phyloP scores from a whole-genome alignment of 768 basidiomycete genomes.

The Daedaleopsis sinensis region DNA sequence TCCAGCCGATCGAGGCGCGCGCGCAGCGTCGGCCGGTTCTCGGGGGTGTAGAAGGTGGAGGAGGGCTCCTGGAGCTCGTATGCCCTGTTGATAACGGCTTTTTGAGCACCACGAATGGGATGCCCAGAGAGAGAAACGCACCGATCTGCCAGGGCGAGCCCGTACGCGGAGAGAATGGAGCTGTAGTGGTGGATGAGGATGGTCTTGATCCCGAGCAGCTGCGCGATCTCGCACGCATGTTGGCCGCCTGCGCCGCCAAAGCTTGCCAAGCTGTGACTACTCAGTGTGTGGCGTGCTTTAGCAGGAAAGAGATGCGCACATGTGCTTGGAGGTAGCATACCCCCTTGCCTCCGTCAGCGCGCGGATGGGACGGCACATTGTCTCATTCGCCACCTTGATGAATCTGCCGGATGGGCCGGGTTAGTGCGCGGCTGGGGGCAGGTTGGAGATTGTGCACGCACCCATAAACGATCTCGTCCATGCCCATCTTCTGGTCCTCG shows the following conservation, averaged over 20 bases:
- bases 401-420: slow-evolving; percentile 52
- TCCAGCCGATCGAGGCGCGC: slow-evolving; percentile 73
- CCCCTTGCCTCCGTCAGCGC: slow-evolving; percentile 90
- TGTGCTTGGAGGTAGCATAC: slow-evolving; percentile 78
- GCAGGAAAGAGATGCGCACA: slow-evolving; percentile 37
- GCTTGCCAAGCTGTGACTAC: slow-evolving; percentile 62
- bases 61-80: slow-evolving; percentile 90
- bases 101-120: background rate
- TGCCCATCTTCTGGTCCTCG: slow-evolving; percentile 55
- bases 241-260: slow-evolving; percentile 93
- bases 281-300: background rate
- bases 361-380: slow-evolving; percentile 93
- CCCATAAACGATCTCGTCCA: slow-evolving; percentile 93
- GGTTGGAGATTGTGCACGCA: slow-evolving; percentile 26
- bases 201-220: slow-evolving; percentile 82
- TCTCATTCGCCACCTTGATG: slow-evolving; percentile 96
- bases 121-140: slow-evolving; percentile 18
- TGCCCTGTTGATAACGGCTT: slow-evolving; percentile 47
- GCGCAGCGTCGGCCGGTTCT: slow-evolving; percentile 56
- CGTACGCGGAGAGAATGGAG: slow-evolving; percentile 92
- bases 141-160: slow-evolving; percentile 88
- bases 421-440: background rate
- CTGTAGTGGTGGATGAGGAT: slow-evolving; percentile 91
- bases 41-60: slow-evolving; percentile 72
- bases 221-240: slow-evolving; percentile 92